Base-by-base conservation (phyloP, 768 basidiomycete species). In the Hericium coralloides region DNA sequence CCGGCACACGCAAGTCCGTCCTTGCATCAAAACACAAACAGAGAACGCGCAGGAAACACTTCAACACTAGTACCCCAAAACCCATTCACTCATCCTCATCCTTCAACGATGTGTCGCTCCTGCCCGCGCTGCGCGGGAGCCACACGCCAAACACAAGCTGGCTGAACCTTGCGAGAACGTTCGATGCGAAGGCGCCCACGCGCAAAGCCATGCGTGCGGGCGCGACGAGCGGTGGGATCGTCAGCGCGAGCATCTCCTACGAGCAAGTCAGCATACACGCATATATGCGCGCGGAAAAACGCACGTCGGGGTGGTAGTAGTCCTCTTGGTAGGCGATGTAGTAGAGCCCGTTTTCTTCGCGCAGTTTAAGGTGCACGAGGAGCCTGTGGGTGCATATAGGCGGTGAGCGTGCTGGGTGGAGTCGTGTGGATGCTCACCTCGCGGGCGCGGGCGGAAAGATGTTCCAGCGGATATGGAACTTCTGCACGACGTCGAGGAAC, bases 261-360 rank as follows among this genome's bases (percentile, higher is more conserved):
- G n/a, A 3, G n/a, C 17, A 15, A 18, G 67, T 65, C 55, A 14
- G 31, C 25, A 20, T 49, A 17, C 18, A 14, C 17, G 38, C 0
- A 2, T 22, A 53, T 12, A 31, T 12, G 23, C n/a, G 7, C n/a
- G 49, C 15, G 3, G 43, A 25, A 60, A 18, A 7, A 52, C 63
- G 14, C 56, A 78, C 81, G 58, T 80, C 78, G 2, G 83, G 74
- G 61, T 80, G 79, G 59, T 78, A 79, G 55, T 81, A 77, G 63
- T 84, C 82, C 61, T 86, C 82, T 60, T 87, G 83, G 53, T 70
- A 66, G 0, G 69, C 61, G 49, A 87, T 84, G 50, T 76, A 75
- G 62, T 74, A 73, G 2, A 68, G 52, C 1, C 67, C 73, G 18
- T 69, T 65, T 45, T 68, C 66, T 64, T 81, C 73, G 48, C 68